Evolutionary conservation across 495 filamentous ascomycete species (phyloP), one percentile per base, ranked within the genome.

Genomic region (Aspergillus ostianus): DNA sequence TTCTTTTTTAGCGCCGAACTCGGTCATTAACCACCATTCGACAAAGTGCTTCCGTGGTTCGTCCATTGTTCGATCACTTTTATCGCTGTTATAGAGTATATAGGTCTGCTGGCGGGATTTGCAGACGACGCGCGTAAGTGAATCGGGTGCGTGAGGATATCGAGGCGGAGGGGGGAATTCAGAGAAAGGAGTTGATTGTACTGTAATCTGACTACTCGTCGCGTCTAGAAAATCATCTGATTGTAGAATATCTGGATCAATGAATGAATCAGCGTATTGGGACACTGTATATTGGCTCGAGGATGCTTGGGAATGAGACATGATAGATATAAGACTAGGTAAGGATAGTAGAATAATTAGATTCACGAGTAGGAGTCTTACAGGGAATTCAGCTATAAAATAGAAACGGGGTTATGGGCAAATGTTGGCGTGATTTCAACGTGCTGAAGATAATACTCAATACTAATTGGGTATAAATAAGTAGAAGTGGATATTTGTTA

Each of bases 151-250:
- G 2, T 56, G 41, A 47, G 32, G 41, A 56, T 56, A 56, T 21
- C 18, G 18, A 46, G 41, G 19, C 32, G 41, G 23, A 47, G 44
- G 44, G 44, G 41, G 44, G 21, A 46, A 26, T 20, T 46, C 44
- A 26, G 18, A 56, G 15, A 46, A 41, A 47, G 32, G 6, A 56
- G 54, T 56, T 47, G 18, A 51, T 19, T 15, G 30, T 23, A 52
- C 29, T n/a, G n/a, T 50, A 36, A 36, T 36, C 26, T 50, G 8
- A 50, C 18, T 50, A 23, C 47, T 26, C 9, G n/a, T 20, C 18
- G 18, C 15, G 18, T 50, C n/a, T 41, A 49, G 20, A n/a, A 52
- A 53, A 52, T 53, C 27, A 45, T 58, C 56, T 51, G 56, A 53
- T 41, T 53, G 48, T 20, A 52, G 56, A 44, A 52, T 46, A 36